Conservation (phyloP, 2,329 filamentous ascomycete species). For the Sporothrix luriei region DNA sequence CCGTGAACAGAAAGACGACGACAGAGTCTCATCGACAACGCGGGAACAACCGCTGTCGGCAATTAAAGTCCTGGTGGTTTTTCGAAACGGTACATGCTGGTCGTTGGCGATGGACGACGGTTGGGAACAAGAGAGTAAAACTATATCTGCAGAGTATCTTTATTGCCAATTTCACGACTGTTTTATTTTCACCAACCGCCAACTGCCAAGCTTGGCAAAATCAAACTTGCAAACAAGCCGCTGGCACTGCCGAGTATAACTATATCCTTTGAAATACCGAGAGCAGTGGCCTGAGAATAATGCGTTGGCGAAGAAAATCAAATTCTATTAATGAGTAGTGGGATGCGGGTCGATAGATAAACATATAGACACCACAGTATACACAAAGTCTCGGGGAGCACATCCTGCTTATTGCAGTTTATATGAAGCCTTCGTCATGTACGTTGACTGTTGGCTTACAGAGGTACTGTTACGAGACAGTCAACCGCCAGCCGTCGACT, state of each 20-base stretch:
- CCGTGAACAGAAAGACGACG: background rate
- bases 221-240: background rate
- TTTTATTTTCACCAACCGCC: background rate
- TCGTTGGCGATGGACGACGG: background rate
- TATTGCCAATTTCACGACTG: background rate
- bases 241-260: background rate
- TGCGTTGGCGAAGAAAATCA: no score
- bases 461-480: background rate
- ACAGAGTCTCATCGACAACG: background rate
- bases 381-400: no score
- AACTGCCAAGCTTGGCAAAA: background rate
- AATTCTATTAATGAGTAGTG: no score
- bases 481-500: background rate
- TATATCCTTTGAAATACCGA: no score
- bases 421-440: no score
- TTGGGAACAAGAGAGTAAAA: background rate
- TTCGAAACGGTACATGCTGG: background rate
- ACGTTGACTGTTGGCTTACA: no score
- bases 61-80: constrained; percentile 21
- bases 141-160: background rate
- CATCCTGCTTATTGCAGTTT: no score
- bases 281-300: no score
- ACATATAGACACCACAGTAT: no score
- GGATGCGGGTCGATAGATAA: no score
- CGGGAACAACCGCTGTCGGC: background rate